Evolutionary conservation across 805 yeast genomes (phyloP), one percentile per base, ranked within the genome.

Genomic region (Metschnikowia santaceciliae): DNA sequence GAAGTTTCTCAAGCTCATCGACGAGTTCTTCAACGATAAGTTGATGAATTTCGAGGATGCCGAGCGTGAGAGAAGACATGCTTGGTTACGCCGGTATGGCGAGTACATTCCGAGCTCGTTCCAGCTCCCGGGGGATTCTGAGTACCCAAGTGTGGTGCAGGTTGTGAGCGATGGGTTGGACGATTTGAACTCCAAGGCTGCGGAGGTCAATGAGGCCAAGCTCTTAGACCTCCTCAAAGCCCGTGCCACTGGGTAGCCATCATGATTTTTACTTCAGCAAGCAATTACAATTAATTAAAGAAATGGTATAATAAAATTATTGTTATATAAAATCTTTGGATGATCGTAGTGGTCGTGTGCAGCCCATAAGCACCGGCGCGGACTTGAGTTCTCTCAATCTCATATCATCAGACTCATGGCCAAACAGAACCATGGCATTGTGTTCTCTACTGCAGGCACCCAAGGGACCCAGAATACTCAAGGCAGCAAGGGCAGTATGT

Each of bases 151-250:
- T 5, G 67, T 74, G 20, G 69, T 70, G 48, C 76, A 73, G 60
- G 71, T 74, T 5, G 56, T 71, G 15, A 74, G 77, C 20, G 77
- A 74, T 45, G 77, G 77, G 1, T 52, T 74, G 41, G 75, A 71
- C 10, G 68, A 59, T 30, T 47, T 60, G 23, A 49, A 56, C 26
- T 5, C 40, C 14, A 39, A 20, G 3, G 34, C 47, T 6, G 44
- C 54, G 7, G 50, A 46, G 4, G 46, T 40, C 6, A 50, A 49
- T 32, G 61, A 57, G 35, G 49, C 19, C 19, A 48, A 51, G 32
- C 44, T 57, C 8, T 51, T 49, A 54, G 51, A 42, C 38, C 39
- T 53, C 35, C 53, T 56, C 4, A 51, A 20, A 15, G 17, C 26
- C 19, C 41, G 23, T 22, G 51, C 39, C 23, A 42, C 36, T 8